These are phyloP conservation scores for Aspergillus neoniger DNA, from an alignment of 2,329 filamentous ascomycete genomes.

Conservation along the genomic window DNA sequence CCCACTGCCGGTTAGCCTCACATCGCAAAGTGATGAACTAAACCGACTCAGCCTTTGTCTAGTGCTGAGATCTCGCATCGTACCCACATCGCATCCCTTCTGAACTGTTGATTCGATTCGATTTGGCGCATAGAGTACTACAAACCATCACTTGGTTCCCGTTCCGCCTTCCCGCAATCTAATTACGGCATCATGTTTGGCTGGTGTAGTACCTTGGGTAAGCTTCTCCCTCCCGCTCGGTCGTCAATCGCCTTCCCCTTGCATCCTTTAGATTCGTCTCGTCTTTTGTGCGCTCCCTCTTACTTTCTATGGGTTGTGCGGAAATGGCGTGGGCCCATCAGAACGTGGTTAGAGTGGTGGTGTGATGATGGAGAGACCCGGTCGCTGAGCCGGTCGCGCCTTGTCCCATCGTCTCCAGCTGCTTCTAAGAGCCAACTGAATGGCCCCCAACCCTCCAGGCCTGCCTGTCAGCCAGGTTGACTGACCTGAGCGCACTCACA, in stretches of 20 bases:
- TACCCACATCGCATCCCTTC: not conserved
- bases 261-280: not conserved
- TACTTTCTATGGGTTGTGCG: not conserved
- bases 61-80: conserved; percentile 5
- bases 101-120: not conserved
- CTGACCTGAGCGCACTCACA: not conserved
- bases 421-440: not conserved
- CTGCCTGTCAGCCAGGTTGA: not conserved
- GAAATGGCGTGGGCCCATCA: not conserved
- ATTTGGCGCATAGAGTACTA: not conserved
- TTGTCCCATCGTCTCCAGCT: not conserved
- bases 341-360: not conserved
- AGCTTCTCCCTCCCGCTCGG: conserved; percentile 16
- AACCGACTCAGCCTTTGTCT: not conserved
- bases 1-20: not conserved
- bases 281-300: not conserved
- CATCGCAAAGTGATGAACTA: not conserved
- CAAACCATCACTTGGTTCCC: no score
- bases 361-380: not conserved
- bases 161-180: not conserved
- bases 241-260: not conserved
- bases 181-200: conserved; percentile 33
- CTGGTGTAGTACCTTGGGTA: conserved; percentile 37
- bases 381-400: not conserved
- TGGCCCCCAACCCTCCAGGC: not conserved